These are phyloP conservation scores for Trichomonas vaginalis DNA, from an alignment of 208 protist species.

Conservation along the genomic window DNA sequence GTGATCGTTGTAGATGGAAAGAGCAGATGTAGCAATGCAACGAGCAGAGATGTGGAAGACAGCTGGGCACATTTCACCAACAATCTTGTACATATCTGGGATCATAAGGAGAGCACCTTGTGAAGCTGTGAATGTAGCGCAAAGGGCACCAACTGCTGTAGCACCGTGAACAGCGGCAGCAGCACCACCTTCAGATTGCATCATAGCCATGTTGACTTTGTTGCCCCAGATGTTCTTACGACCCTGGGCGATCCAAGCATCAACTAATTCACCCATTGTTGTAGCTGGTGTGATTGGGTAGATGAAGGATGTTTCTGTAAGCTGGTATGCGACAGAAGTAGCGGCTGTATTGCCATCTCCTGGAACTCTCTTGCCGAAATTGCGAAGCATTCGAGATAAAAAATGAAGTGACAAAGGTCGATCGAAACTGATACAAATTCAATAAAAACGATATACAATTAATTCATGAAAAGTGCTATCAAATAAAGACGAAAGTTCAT, in stretches of 20 bases:
- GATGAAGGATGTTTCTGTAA: neutral
- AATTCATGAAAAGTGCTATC: too few species aligned
- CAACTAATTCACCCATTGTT: neutral
- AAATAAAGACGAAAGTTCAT: too few species aligned
- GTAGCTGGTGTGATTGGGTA: too few species aligned
- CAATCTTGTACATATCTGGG: neutral
- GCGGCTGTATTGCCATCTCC: neutral
- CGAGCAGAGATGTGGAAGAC: neutral
- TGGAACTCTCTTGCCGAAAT: neutral
- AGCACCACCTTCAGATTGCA: constrained; percentile 25
- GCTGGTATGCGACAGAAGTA: neutral
- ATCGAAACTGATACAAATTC: too few species aligned
- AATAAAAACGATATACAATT: too few species aligned
- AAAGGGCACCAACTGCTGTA: constrained; percentile 32
- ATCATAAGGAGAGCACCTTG: neutral
- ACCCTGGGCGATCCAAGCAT: too few species aligned
- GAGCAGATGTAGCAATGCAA: neutral
- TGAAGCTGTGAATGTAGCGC: constrained; percentile 28
- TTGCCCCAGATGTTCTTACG: neutral
- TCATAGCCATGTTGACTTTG: neutral
- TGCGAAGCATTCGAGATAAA: neutral
- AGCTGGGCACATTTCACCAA: constrained; percentile 21
- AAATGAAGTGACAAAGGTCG: too few species aligned
- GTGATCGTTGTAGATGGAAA: constrained; percentile 29
- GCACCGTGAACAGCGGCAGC: constrained; percentile 35